These are phyloP conservation scores for Hypoxylon sp. DNA, from an alignment of 2,329 filamentous ascomycete genomes.

Conservation along the genomic window DNA sequence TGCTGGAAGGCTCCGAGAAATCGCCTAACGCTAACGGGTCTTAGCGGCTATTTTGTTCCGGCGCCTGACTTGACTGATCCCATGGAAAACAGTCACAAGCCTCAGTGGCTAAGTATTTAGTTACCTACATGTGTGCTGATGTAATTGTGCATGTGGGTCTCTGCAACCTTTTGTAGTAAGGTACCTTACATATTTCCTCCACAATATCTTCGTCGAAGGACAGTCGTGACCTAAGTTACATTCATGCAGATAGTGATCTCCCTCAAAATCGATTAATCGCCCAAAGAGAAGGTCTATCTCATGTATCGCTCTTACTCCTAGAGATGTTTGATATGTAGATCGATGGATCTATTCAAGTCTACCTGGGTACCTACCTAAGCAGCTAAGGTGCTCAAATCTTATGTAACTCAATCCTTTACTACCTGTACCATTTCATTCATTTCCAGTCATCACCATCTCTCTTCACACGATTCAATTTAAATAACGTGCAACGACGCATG, in stretches of 20 bases:
- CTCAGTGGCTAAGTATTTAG: conserved; percentile 17
- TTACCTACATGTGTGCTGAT: background rate
- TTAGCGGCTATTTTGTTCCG: conserved; percentile 16
- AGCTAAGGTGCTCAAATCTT: background rate
- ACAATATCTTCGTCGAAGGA: too few species aligned
- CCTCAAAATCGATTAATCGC: background rate
- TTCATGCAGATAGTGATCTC: background rate
- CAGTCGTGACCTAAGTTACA: background rate
- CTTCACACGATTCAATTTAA: too few species aligned
- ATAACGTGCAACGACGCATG: background rate
- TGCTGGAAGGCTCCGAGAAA: conserved; percentile 34
- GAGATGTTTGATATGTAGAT: background rate
- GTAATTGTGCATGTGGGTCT: conserved; percentile 3
- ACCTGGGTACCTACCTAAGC: background rate
- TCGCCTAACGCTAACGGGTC: conserved; percentile 24
- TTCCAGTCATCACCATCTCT: background rate
- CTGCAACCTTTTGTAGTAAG: too few species aligned
- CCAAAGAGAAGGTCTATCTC: background rate
- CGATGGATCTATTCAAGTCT: background rate
- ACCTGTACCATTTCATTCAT: too few species aligned
- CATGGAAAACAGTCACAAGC: conserved; percentile 1
- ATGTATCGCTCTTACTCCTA: background rate
- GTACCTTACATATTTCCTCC: too few species aligned
- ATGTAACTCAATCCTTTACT: too few species aligned
- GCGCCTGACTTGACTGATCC: background rate